These are phyloP conservation scores for Zoysia pacifica DNA, from an alignment of 176 grass and related monocot genomes.

Conservation along the genomic window DNA sequence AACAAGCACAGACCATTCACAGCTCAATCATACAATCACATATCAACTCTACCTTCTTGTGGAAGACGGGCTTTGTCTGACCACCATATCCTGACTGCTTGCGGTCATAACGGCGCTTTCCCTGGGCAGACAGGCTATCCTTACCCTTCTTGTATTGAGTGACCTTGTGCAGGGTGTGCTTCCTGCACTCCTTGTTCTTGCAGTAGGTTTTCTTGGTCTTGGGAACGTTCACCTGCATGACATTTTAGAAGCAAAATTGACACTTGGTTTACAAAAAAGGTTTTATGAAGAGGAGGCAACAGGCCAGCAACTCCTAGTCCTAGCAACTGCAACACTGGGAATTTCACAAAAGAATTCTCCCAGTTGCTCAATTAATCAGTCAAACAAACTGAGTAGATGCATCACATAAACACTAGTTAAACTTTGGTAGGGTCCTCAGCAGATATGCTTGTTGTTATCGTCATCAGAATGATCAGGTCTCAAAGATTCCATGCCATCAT, in stretches of 20 bases:
- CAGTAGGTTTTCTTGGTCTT: constrained; percentile 98
- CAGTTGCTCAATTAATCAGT: background rate
- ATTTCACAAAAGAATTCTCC: background rate
- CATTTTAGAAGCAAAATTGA: background rate
- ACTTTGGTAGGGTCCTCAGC: background rate
- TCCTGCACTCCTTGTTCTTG: constrained; percentile 95
- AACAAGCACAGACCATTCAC: background rate
- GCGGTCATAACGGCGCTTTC: constrained; percentile 91
- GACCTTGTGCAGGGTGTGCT: constrained; percentile 96
- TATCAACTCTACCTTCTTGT: constrained; percentile 71
- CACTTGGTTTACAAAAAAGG: background rate
- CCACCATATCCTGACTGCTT: constrained; percentile 97
- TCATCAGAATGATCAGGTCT: constrained; percentile 41
- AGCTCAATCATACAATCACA: background rate
- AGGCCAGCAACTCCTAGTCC: background rate
- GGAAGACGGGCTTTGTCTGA: constrained; percentile 93
- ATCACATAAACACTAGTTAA: background rate
- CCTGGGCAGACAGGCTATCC: constrained; percentile 85
- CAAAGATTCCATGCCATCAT: constrained; percentile 45
- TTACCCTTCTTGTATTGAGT: constrained; percentile 98
- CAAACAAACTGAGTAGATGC: background rate
- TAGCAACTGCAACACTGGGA: background rate
- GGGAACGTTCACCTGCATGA: constrained; percentile 78
- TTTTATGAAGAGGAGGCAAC: background rate
- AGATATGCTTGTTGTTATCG: constrained; percentile 40